Base-by-base conservation (phyloP, 306 rosid species). In the Castanospermum australe region DNA sequence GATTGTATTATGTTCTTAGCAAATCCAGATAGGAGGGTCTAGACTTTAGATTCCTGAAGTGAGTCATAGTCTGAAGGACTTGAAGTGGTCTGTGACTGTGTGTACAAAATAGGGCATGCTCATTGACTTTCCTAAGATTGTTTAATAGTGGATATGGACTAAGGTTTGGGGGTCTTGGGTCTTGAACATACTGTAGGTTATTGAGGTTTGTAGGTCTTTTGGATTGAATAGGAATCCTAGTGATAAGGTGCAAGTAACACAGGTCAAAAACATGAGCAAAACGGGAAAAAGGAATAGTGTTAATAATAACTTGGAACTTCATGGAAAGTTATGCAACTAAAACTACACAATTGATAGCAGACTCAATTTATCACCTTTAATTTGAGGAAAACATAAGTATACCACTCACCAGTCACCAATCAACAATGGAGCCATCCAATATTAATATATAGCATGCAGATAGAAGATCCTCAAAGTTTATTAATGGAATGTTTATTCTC, bases 221-320 rank as follows among this genome's bases (percentile, higher is more conserved):
- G 20, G 15, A 47, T 15, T 20, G 6, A 14, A 47, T 47, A 15
- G 52, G 52, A 45, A 45, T n/a, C 5, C 55, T n/a, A 50, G 22
- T 50, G n/a, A 50, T n/a, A 17, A 50, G 55, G 7, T n/a, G 22
- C 22, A 50, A 17, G 22, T n/a, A 22, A 50, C 55, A 17, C n/a
- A 50, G 7, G 5, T 50, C 22, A 50, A 92, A 91, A 38, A 88
- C 88, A 6, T 1, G 48, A 0, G 88, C 82, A 20, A 48, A 48
- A 48, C n/a, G 55, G 20, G 6, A 15, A 48, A 39, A 39, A 39
- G 0, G 44, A 39, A 39, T 39, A 8, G 44, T 39, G 12, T 39
- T 2, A 39, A 39, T 2, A 39, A 39, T 8, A 39, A 39, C 44
- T n/a, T 15, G 55, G 55, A 48, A 48, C 8, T 48, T 48, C 3